Base-by-base conservation (phyloP, 768 basidiomycete genomes). In the Collybia mongolica region DNA sequence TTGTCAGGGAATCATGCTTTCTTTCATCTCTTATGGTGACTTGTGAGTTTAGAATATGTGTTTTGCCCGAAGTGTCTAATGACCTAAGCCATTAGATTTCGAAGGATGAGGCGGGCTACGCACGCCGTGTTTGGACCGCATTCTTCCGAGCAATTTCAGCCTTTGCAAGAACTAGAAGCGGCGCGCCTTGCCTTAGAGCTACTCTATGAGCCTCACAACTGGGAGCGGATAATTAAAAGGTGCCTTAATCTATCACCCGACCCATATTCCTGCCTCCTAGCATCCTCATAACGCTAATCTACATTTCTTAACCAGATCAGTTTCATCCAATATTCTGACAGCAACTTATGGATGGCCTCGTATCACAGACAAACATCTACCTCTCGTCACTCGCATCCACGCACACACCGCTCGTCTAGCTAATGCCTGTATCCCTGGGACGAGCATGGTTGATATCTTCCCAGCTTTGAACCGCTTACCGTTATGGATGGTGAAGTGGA, bases 341-440 rank as follows among this genome's bases (percentile, higher is more conserved):
- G 44, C 44, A 18, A 45, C 44, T 12, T 45, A 45, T 29, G 44
- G 44, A 17, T 45, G 44, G 44, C 44, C n/a, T 29, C 22, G 23
- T 22, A 23, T 17, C 28, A n/a, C 38, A 15, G 6, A 39, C n/a
- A n/a, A 15, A n/a, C 20, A 28, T 18, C 26, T 45, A 14, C 44
- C 22, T 45, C n/a, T 45, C 24, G 44, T 45, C 26, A 45, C 26
- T 26, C 44, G 44, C 24, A 45, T 45, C 19, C 44, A 45, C 15
- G 44, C 44, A n/a, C 44, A 45, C 32, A 45, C 44, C 20, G 44
- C 44, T 12, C 20, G 22, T 28, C 44, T 45, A 6, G 22, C 44
- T 17, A 45, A 45, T 45, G 44, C 44, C 22, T 45, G 44, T 28
- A 45, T 45, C 20, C n/a, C 44, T 45, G 44, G 44, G 14, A 45